These are phyloP conservation scores for Microdochium bolleyi DNA, from an alignment of 2,329 filamentous ascomycete species.

Conservation along the genomic window DNA sequence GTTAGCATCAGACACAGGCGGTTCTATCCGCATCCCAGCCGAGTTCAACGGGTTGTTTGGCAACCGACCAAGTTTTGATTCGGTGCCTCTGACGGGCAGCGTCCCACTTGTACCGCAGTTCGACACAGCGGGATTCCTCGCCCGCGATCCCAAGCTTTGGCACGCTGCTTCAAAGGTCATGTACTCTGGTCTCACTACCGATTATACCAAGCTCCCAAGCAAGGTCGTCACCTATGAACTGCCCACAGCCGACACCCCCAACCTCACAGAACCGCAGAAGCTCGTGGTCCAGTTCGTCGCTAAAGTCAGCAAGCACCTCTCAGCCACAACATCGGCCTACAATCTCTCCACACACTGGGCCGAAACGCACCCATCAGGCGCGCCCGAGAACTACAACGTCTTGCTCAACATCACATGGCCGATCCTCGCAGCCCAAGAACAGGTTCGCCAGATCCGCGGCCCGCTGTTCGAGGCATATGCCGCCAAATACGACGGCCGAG, in stretches of 20 bases:
- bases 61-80: constrained; percentile 18
- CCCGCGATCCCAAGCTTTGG: constrained; percentile 6
- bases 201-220: not conserved
- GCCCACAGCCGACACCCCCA: not conserved
- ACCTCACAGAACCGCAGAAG: not conserved
- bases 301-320: not conserved
- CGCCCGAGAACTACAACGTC: not conserved
- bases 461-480: not conserved
- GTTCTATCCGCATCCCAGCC: constrained; percentile 20
- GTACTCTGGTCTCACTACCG: constrained; percentile 16
- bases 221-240: not conserved
- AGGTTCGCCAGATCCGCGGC: not conserved
- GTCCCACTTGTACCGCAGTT: constrained; percentile 15
- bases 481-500: constrained; percentile 16
- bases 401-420: constrained; percentile 1
- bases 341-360: not conserved
- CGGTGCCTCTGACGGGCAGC: constrained; percentile 13
- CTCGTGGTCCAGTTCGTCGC: not conserved
- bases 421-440: not conserved
- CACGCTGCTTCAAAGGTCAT: not conserved
- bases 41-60: constrained; percentile 22
- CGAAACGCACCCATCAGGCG: not conserved
- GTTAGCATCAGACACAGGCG: constrained; percentile 23
- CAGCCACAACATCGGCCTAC: constrained; percentile 10
- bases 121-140: constrained; percentile 21